phyloP scores from a whole-genome alignment of 2,329 filamentous ascomycete species.

The Juglanconis juglandina region DNA sequence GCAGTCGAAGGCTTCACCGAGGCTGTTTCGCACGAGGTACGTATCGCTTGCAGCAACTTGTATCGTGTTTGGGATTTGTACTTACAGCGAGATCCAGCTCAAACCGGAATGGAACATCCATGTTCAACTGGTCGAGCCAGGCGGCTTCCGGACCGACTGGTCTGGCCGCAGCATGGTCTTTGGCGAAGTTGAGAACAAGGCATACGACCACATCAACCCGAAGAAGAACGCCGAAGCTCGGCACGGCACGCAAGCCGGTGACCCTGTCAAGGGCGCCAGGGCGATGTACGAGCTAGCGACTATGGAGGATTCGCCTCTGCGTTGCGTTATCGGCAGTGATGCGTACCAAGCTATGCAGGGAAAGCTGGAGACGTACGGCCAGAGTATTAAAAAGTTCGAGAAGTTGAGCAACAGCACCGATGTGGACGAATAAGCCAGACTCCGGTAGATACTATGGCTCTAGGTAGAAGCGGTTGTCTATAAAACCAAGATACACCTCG shows the following conservation, averaged over 20 bases:
- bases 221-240: slow-evolving; percentile 26
- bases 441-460: background rate
- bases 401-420: slow-evolving; percentile 2
- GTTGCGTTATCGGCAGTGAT: slow-evolving; percentile 1
- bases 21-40: slow-evolving; percentile 14
- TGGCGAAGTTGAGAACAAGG: slow-evolving; percentile 34
- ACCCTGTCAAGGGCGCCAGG: slow-evolving; percentile 49
- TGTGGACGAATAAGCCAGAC: background rate
- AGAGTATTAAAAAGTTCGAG: background rate
- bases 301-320: slow-evolving; percentile 1
- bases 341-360: background rate
- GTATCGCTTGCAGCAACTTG: slow-evolving; percentile 32
- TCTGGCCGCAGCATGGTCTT: slow-evolving; percentile 27
- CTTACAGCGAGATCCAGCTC: background rate
- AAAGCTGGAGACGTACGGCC: background rate
- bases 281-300: slow-evolving; percentile 48
- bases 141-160: slow-evolving; percentile 47
- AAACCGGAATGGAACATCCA: slow-evolving; percentile 6
- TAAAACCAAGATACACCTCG: too few species aligned
- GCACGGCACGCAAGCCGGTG: slow-evolving; percentile 51
- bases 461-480: background rate
- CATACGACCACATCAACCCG: slow-evolving; percentile 29
- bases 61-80: slow-evolving; percentile 27
- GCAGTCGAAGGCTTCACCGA: slow-evolving; percentile 25
- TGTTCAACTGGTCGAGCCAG: slow-evolving; percentile 43